These are phyloP conservation scores for Dillenia suffruticosa DNA, from an alignment of 164 flowering plant species.

Conservation along the genomic window DNA sequence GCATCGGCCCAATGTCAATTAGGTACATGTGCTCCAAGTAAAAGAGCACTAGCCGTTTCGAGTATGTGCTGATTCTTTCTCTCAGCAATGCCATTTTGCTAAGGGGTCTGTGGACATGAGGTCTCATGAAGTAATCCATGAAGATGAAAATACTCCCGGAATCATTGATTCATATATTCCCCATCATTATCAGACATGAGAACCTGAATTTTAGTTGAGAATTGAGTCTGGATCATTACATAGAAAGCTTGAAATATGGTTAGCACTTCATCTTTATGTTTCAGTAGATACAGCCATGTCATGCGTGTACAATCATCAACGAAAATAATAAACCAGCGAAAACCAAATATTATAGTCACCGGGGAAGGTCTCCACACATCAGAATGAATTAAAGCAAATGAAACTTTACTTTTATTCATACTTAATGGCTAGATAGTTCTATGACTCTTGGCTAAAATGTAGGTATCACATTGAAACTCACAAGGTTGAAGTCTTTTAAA, in stretches of 20 bases:
- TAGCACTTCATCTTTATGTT: too few species aligned
- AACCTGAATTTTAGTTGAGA: neutral
- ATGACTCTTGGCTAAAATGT: conserved; percentile 3
- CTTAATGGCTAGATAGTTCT: neutral
- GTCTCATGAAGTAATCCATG: conserved; percentile 7
- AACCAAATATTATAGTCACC: neutral
- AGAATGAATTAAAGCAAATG: neutral
- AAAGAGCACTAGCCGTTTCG: conserved; percentile 1
- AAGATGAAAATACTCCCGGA: neutral
- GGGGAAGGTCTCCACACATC: neutral
- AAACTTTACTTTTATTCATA: neutral
- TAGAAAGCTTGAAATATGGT: too few species aligned
- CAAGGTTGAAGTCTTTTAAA: too few species aligned
- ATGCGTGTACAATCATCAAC: conserved; percentile 10
- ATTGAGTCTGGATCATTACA: neutral
- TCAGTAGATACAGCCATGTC: neutral
- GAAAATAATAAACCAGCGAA: conserved; percentile 5
- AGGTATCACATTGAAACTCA: too few species aligned
- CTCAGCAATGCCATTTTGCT: conserved; percentile 4
- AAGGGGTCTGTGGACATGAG: conserved; percentile 7
- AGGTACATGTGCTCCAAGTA: conserved; percentile 1
- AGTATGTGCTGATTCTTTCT: neutral
- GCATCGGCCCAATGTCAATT: neutral
- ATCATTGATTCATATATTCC: neutral
- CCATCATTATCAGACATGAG: conserved; percentile 5